A percentile compares a stretch with the other conserved stretches of the same genome.
These are phyloP conservation scores for Calcarisporium arbuscula DNA, from an alignment of 2,329 filamentous ascomycete genomes.

Conservation along the genomic window DNA sequence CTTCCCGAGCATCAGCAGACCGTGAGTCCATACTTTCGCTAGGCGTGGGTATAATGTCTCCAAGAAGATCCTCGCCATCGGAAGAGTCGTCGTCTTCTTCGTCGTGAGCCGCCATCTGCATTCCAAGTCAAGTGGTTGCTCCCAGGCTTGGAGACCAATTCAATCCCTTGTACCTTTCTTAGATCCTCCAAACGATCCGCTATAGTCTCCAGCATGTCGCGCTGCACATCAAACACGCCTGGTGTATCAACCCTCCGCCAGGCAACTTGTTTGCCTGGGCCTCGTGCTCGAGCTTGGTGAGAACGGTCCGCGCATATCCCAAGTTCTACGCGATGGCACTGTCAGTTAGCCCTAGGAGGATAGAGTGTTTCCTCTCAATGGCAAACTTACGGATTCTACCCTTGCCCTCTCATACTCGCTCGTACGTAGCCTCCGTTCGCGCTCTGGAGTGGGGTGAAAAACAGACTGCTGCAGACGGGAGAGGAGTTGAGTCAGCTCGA, in stretches of 20 bases:
- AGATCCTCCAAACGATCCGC: conserved; percentile 62
- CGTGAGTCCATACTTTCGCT: conserved; percentile 44
- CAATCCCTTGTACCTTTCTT: conserved; percentile 43
- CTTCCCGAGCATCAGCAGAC: conserved; percentile 19
- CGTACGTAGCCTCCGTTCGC: conserved; percentile 48
- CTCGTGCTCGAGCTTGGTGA: conserved; percentile 66
- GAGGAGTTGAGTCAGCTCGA: conserved; percentile 59
- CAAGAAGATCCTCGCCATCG: conserved; percentile 52
- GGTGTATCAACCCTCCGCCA: conserved; percentile 53
- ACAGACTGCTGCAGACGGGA: conserved; percentile 59
- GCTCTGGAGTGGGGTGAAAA: conserved; percentile 54
- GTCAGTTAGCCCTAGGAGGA: not conserved
- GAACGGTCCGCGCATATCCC: conserved; percentile 61
- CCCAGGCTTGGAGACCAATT: not conserved
- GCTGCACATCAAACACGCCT: conserved; percentile 56
- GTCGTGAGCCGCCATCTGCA: conserved; percentile 25
- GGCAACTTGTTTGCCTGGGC: conserved; percentile 52
- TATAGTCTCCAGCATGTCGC: conserved; percentile 60
- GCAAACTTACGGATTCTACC: conserved; percentile 36
- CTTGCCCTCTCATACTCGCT: conserved; percentile 58
- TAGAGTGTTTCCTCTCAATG: conserved; percentile 36
- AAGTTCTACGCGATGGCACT: conserved; percentile 49
- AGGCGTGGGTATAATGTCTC: conserved; percentile 47
- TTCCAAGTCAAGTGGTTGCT: conserved; percentile 13
- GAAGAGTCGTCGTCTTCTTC: conserved; percentile 37